These are phyloP conservation scores for Extremus antarcticus DNA, from an alignment of 495 filamentous ascomycete species.

Conservation along the genomic window DNA sequence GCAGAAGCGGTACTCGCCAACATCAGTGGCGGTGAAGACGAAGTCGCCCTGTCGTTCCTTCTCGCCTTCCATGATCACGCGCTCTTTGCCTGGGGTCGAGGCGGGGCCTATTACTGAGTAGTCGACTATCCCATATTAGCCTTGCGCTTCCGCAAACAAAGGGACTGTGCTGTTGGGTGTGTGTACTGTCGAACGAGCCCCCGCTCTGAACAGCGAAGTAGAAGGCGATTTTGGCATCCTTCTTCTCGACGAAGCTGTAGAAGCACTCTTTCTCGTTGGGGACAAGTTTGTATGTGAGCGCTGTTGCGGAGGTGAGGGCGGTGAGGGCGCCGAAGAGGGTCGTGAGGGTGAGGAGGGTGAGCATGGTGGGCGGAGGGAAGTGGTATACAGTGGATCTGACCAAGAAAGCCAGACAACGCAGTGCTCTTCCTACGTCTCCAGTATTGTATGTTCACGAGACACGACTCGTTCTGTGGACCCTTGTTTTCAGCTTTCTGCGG, in stretches of 20 bases:
- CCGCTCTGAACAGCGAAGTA: constrained; percentile 79
- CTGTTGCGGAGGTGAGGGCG: constrained; percentile 58
- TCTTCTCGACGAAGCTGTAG: constrained; percentile 63
- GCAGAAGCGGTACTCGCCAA: constrained; percentile 95
- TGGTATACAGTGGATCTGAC: no score
- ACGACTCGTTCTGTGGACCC: no score
- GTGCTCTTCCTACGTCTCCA: no score
- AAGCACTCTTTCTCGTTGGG: constrained; percentile 95
- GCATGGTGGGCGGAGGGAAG: not conserved
- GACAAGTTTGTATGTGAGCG: constrained; percentile 83
- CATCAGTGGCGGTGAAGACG: constrained; percentile 87
- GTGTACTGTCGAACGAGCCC: constrained; percentile 8
- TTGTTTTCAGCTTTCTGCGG: no score
- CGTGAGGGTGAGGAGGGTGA: constrained; percentile 17
- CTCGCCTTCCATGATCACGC: constrained; percentile 70
- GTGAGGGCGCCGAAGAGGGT: constrained; percentile 57
- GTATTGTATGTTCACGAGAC: no score
- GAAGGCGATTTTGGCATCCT: constrained; percentile 84
- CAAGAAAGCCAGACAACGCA: no score
- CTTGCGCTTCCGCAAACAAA: constrained; percentile 94
- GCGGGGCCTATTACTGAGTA: constrained; percentile 77
- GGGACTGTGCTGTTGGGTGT: not conserved
- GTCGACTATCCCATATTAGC: constrained; percentile 46
- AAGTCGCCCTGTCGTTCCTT: constrained; percentile 97
- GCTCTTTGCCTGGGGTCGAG: constrained; percentile 36